A percentile compares a stretch with the other conserved stretches of the same genome.
phyloP scores from a whole-genome alignment of 2,329 filamentous ascomycete species.

The Stylonectria norvegica region DNA sequence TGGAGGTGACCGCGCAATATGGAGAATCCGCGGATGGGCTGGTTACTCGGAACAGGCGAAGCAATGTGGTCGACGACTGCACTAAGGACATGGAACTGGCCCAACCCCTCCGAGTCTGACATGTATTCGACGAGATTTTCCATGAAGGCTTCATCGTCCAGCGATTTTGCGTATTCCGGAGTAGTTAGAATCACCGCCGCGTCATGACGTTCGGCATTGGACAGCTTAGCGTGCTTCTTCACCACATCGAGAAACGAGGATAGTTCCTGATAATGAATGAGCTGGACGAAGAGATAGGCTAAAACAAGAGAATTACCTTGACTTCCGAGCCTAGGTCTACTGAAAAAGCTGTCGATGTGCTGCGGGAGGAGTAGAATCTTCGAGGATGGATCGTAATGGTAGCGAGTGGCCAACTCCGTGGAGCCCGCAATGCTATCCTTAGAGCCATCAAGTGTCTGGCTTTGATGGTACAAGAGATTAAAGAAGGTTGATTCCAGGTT shows the following conservation, averaged over 20 bases:
- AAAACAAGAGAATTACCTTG: slow-evolving; percentile 10
- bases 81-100: slow-evolving; percentile 45
- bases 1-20: slow-evolving; percentile 44
- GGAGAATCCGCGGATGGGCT: slow-evolving; percentile 45
- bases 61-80: slow-evolving; percentile 56
- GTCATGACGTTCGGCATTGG: slow-evolving; percentile 32
- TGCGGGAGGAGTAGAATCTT: slow-evolving; percentile 19
- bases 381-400: slow-evolving; percentile 11
- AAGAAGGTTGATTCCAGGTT: no score
- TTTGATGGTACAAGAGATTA: no score
- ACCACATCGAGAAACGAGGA: slow-evolving; percentile 16
- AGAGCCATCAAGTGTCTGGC: slow-evolving; percentile 27
- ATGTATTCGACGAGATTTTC: slow-evolving; percentile 43
- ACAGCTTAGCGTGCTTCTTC: slow-evolving; percentile 21
- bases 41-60: slow-evolving; percentile 30
- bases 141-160: slow-evolving; percentile 45
- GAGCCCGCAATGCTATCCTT: slow-evolving; percentile 14
- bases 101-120: slow-evolving; percentile 38
- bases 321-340: slow-evolving; percentile 14
- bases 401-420: slow-evolving; percentile 18
- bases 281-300: not conserved
- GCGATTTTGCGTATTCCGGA: slow-evolving; percentile 44
- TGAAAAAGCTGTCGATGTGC: slow-evolving; percentile 17
- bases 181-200: slow-evolving; percentile 51
- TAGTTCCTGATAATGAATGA: slow-evolving; percentile 15